Conservation (phyloP, 2,329 filamentous ascomycete genomes). For the Emydomyces testavorans region DNA sequence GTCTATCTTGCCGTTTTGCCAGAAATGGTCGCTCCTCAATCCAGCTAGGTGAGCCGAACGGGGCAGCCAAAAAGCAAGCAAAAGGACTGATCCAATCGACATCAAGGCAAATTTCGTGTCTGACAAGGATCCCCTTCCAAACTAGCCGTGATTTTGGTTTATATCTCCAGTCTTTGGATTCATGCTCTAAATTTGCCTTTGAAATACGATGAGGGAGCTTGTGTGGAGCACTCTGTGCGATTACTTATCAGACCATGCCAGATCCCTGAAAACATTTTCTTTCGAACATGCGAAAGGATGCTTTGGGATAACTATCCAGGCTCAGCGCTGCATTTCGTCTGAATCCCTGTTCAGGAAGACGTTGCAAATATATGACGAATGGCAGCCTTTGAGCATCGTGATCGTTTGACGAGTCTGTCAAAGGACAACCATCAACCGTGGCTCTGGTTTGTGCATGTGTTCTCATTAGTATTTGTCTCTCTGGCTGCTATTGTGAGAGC, state of each 20-base stretch:
- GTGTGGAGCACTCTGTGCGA: no score
- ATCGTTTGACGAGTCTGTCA: slow-evolving; percentile 3
- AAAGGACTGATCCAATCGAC: background rate
- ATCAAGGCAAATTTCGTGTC: background rate
- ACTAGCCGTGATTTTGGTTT: no score
- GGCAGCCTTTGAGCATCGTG: background rate
- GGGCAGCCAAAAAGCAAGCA: background rate
- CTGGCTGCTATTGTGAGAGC: slow-evolving; percentile 2
- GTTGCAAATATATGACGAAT: background rate
- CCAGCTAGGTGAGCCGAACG: background rate
- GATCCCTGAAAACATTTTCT: no score
- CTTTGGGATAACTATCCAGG: background rate
- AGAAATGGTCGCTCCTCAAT: background rate
- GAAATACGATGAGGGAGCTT: no score
- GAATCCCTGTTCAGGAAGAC: background rate
- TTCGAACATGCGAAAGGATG: background rate
- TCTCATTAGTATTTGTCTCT: slow-evolving; percentile 2
- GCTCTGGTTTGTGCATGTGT: slow-evolving; percentile 10
- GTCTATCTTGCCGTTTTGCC: background rate
- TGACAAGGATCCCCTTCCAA: no score
- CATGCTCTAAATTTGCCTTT: no score
- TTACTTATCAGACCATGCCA: no score
- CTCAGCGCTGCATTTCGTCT: background rate
- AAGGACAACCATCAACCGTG: slow-evolving; percentile 9
- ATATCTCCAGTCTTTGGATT: no score